phyloP scores from a whole-genome alignment of 2,329 filamentous ascomycete species.

The Aspergillus terreus region DNA sequence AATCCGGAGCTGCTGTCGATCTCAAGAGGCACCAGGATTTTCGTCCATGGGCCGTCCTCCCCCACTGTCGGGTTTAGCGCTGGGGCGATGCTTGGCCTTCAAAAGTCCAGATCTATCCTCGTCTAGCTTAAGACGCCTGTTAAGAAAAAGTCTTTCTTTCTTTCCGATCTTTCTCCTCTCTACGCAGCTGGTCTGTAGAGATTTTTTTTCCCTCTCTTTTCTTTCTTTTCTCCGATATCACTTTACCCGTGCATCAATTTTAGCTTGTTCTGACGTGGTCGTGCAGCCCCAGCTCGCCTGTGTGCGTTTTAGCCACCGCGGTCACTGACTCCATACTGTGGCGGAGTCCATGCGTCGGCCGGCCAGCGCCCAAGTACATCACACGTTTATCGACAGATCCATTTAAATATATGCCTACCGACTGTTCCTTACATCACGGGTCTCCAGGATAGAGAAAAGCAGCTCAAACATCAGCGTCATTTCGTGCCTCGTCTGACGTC shows the following conservation, averaged over 20 bases:
- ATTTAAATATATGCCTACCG: background rate
- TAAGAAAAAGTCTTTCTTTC: slow-evolving; percentile 6
- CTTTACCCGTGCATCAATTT: slow-evolving; percentile 2
- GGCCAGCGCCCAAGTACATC: slow-evolving; percentile 11
- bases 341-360: slow-evolving; percentile 35
- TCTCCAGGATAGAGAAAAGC: slow-evolving; percentile 1
- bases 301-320: slow-evolving; percentile 21
- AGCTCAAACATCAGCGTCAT: background rate
- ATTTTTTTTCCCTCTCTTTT: slow-evolving; percentile 5
- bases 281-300: slow-evolving; percentile 20
- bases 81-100: slow-evolving; percentile 14
- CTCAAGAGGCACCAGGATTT: slow-evolving; percentile 21
- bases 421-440: slow-evolving; percentile 7
- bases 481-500: too few relatives aligned
- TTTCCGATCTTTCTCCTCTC: slow-evolving; percentile 10
- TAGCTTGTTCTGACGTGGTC: slow-evolving; percentile 32
- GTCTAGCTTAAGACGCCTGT: background rate
- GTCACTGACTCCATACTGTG: slow-evolving; percentile 29
- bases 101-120: slow-evolving; percentile 21
- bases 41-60: slow-evolving; percentile 16
- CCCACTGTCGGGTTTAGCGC: slow-evolving; percentile 15
- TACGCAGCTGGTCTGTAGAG: slow-evolving; percentile 16
- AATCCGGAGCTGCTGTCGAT: slow-evolving; percentile 22
- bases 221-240: slow-evolving; percentile 1
- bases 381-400: background rate